Percentiles rank a stretch among this genome's conserved stretches.
Conservation (phyloP, 2,329 filamentous ascomycete genomes). For the Onygena corvina region DNA sequence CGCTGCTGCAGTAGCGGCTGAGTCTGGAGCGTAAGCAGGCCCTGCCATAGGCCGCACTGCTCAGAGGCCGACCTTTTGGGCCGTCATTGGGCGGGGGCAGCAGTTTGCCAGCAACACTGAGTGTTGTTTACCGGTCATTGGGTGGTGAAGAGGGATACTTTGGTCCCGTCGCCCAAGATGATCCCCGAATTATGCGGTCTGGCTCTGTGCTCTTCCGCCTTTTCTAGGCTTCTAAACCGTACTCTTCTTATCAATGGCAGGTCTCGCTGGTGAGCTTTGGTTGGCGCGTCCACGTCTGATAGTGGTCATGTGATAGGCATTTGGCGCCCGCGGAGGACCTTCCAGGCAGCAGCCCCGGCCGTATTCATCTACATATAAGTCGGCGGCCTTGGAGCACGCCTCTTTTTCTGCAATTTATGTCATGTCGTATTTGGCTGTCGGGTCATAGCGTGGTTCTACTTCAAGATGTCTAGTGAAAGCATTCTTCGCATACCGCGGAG, state of each 20-base stretch:
- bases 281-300: background rate
- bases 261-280: background rate
- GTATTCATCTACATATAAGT: too few species aligned
- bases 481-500: slow-evolving; percentile 42
- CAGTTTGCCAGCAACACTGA: background rate
- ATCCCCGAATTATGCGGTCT: background rate
- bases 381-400: too few species aligned
- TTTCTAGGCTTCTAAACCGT: background rate
- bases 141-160: background rate
- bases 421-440: background rate
- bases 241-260: too few species aligned
- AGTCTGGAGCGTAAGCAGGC: background rate
- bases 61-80: background rate
- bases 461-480: slow-evolving; percentile 18
- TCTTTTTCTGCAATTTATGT: background rate
- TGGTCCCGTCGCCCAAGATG: background rate
- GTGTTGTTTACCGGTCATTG: slow-evolving; percentile 2
- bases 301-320: background rate
- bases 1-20: slow-evolving; percentile 1
- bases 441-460: background rate
- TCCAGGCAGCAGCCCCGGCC: background rate
- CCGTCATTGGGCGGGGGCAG: background rate
- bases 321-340: too few species aligned
- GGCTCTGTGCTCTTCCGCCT: background rate
- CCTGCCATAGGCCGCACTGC: background rate